Evolutionary conservation across 2,329 filamentous ascomycete genomes (phyloP).

Genomic region (Acephala macrosclerotiorum): DNA sequence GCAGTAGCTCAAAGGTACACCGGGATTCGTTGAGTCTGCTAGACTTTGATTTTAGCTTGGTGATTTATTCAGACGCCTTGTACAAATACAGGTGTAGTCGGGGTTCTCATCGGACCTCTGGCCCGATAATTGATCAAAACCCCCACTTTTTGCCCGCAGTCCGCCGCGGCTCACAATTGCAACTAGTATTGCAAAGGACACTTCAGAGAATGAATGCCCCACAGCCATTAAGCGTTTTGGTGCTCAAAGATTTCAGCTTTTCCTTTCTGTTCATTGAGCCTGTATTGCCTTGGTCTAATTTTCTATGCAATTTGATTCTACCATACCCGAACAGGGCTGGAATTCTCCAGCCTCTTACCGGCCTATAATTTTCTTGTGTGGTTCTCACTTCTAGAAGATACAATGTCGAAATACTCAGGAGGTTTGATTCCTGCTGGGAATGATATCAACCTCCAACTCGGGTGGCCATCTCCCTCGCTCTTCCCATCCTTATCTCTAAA

Average conservation of each 20-base stretch:
- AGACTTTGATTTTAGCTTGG: too few relatives aligned
- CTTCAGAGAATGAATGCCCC: background rate
- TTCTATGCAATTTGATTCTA: background rate
- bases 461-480: background rate
- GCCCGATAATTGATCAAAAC: background rate
- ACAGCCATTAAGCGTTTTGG: background rate
- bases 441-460: conserved; percentile 6
- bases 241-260: background rate
- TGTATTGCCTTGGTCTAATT: background rate
- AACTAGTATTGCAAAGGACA: background rate
- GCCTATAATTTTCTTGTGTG: background rate
- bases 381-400: background rate
- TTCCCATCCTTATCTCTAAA: background rate
- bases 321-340: background rate
- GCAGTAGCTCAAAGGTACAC: too few relatives aligned
- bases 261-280: background rate
- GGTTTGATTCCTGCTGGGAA: background rate
- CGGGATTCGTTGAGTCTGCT: too few relatives aligned
- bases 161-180: background rate
- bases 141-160: background rate
- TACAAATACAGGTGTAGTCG: too few relatives aligned
- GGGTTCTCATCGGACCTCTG: too few relatives aligned
- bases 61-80: too few relatives aligned
- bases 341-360: background rate
- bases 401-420: conserved; percentile 2